Evolutionary conservation across 805 yeast species (phyloP), one percentile per base, ranked within the genome.

Genomic region (Ogataea henricii): DNA sequence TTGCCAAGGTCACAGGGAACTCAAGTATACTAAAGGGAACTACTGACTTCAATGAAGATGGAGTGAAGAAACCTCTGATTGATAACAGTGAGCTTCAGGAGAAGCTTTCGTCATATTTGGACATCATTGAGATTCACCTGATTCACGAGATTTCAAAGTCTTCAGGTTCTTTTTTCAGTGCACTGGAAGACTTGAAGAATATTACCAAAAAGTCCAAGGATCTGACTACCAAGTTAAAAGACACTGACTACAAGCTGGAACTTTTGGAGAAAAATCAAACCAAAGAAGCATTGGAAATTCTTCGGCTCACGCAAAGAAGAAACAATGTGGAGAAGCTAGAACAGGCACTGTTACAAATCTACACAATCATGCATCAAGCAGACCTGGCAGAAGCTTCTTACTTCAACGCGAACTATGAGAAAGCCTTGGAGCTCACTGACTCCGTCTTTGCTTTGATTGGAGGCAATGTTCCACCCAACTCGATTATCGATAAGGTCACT

Each of bases 111-210:
- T 82, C 83, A 67, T 89, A 90, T 60, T 72, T 94, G 46, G 98
- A 94, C 62, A 75, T 82, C 0, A 89, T 92, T 1, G 99, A 92
- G 66, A 73, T 87, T 30, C 84, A 86, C 51, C 69, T 92, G 35
- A 86, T 91, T 16, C 75, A 79, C 33, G 96, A 90, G 65, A 89
- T 94, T 26, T 85, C 96, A 3, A 79, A 80, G 53, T 86, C 96
- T 0, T 88, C 97, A 0, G 81, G 82, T 45, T 83, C 91, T 6
- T 92, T 94, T 61, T 90, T 90, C 67, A 81, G 81, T 43, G 91
- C 97, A 0, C 70, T 95, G 46, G 88, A 83, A 45, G 96, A 89
- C 53, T 77, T 94, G 47, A 82, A 83, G 57, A 73, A 71, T 6
- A 82, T 91, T 29, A 79, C 83, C 40, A 60, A 65, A 1, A 79